A percentile compares a stretch with the other conserved stretches of the same genome.
These are phyloP conservation scores for Geranium rotundifolium DNA, from an alignment of 345 rosid genomes.

Conservation along the genomic window DNA sequence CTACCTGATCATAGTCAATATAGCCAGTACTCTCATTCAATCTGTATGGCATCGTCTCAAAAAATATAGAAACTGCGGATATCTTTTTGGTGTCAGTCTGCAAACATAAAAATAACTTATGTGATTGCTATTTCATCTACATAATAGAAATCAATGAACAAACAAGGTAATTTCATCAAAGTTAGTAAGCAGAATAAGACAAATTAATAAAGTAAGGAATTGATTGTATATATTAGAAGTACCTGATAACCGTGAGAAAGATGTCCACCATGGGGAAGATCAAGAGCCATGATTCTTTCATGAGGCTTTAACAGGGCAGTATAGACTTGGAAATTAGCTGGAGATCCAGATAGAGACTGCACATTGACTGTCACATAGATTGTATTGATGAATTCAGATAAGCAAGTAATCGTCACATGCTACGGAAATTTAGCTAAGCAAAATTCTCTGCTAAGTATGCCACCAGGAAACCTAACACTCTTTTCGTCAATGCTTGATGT, in stretches of 20 bases:
- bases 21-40: constrained; percentile 91
- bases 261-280: constrained; percentile 99
- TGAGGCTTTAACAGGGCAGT: constrained; percentile 90
- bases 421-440: too few species aligned
- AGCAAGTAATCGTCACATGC: background rate
- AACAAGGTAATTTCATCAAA: background rate
- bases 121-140: background rate
- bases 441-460: too few species aligned
- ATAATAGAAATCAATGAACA: background rate
- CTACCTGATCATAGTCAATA: constrained; percentile 95
- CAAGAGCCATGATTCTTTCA: constrained; percentile 99
- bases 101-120: constrained; percentile 16
- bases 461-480: too few species aligned
- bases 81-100: constrained; percentile 99
- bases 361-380: constrained; percentile 65
- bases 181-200: background rate
- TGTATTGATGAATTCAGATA: background rate
- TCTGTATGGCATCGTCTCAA: constrained; percentile 97
- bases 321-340: constrained; percentile 90
- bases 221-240: constrained; percentile 7
- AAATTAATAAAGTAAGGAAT: background rate
- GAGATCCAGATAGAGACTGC: constrained; percentile 95
- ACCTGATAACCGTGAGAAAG: constrained; percentile 99
- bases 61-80: constrained; percentile 96
- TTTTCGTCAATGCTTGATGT: too few species aligned